Percentiles rank a stretch among this genome's conserved stretches.
phyloP scores from a whole-genome alignment of 2,329 filamentous ascomycete genomes.

The Sarocladiaceae sp. region DNA sequence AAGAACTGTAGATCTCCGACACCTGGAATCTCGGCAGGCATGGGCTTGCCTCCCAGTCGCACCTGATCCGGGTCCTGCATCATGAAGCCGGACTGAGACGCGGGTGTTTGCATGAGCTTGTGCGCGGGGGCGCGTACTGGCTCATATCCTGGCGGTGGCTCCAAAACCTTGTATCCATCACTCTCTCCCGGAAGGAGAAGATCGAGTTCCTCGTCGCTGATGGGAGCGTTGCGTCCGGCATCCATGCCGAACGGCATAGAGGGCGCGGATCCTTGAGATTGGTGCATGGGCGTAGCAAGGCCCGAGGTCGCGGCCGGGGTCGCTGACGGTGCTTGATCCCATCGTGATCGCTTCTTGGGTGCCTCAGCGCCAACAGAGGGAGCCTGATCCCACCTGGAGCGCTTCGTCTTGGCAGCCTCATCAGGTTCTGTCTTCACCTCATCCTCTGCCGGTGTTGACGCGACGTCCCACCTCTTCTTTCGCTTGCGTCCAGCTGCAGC shows the following conservation, averaged over 20 bases:
- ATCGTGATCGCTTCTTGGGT: constrained; percentile 75
- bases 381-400: constrained; percentile 85
- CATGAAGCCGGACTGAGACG: constrained; percentile 84
- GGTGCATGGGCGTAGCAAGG: constrained; percentile 74
- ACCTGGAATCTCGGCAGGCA: constrained; percentile 92
- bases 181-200: constrained; percentile 81
- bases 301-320: constrained; percentile 71
- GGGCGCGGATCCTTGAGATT: constrained; percentile 51
- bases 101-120: constrained; percentile 69
- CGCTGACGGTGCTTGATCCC: constrained; percentile 84
- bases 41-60: constrained; percentile 78
- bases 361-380: constrained; percentile 57
- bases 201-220: constrained; percentile 93
- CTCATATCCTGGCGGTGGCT: constrained; percentile 87
- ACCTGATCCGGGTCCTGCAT: constrained; percentile 92
- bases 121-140: constrained; percentile 74
- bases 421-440: constrained; percentile 43
- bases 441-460: constrained; percentile 51
- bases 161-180: constrained; percentile 89
- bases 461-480: constrained; percentile 93
- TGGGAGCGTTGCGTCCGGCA: constrained; percentile 69
- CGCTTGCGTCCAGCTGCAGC: constrained; percentile 66
- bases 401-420: constrained; percentile 61
- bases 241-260: constrained; percentile 75
- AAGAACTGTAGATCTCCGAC: constrained; percentile 97